Conservation (phyloP, 163 green algal species). For the Chlorella variabilis region DNA sequence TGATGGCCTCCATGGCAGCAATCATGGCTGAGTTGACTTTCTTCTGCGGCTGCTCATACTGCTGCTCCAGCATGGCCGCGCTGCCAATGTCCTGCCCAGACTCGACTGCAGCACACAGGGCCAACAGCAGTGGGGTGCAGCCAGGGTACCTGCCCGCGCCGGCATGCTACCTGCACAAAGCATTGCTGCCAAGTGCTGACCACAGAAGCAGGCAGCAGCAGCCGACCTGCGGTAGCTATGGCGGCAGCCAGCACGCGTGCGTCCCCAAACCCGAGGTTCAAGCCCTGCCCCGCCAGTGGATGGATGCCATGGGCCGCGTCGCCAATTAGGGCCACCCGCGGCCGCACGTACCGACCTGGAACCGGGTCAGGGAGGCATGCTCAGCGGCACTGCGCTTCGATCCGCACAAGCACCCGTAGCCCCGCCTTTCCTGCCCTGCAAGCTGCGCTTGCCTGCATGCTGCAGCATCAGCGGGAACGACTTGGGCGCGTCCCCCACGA, state of each 20-base stretch:
- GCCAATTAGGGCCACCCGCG: slow-evolving; percentile 80
- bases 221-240: slow-evolving; percentile 52
- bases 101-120: slow-evolving; percentile 28
- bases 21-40: slow-evolving; percentile 71
- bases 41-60: slow-evolving; percentile 70
- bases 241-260: slow-evolving; percentile 61
- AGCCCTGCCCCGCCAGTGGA: slow-evolving; percentile 83
- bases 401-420: too few species aligned
- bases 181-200: too few species aligned
- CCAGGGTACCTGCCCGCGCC: too few species aligned
- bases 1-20: slow-evolving; percentile 64
- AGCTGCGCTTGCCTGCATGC: slow-evolving; percentile 56
- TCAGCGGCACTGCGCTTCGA: too few species aligned
- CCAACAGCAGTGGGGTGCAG: too few species aligned
- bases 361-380: neutral
- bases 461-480: slow-evolving; percentile 75
- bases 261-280: slow-evolving; percentile 88
- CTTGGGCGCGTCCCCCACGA: slow-evolving; percentile 49
- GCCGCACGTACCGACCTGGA: slow-evolving; percentile 67
- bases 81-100: slow-evolving; percentile 70
- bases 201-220: neutral
- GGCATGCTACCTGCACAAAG: too few species aligned
- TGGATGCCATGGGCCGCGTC: slow-evolving; percentile 87
- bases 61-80: slow-evolving; percentile 44
- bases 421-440: too few species aligned